Base-by-base conservation (phyloP, 179 eudicot genomes). In the Beta lomatogona region DNA sequence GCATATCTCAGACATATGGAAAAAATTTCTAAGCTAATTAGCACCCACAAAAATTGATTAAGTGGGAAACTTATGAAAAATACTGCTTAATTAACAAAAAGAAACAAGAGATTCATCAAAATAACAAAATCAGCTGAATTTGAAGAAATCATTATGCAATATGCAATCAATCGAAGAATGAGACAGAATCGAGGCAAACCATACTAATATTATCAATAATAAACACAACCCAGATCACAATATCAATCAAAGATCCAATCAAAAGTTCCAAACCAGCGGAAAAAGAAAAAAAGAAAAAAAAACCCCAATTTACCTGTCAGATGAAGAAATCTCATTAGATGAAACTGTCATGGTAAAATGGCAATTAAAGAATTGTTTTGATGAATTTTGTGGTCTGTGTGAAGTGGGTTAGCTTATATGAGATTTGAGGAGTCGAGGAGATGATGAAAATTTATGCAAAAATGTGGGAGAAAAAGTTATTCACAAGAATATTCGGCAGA, bases 261-360 rank as follows among this genome's bases (percentile, higher is more conserved):
- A 61, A 50, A 55, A 69, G 12, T 45, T 9, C 59, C 44, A 58
- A 73, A 55, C n/a, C 4, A 19, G 53, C 12, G 18, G 8, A 50
- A 64, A 64, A 28, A 8, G 10, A 25, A 48, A 69, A 55, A 3
- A 1, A 31, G 60, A 19, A 9, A 22, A 60, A 4, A 53, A 41
- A 12, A 9, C 12, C 0, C 3, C 1, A n/a, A 0, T 5, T 36
- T 63, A 84, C 87, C 84, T 77, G 16, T 84, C 84, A 73, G 60
- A 53, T 12, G 86, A 77, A 77, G 76, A 60, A 66, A 63, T 22
- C 13, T 81, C 83, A 50, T 7, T 58, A n/a, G 86, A 77, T 9
- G 84, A 84, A 50, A 54, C 50, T 2, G 82, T 78, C 87, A 84
- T 84, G 59, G 58, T 80, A 11, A 19, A 73, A 8, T 8, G n/a